These are phyloP conservation scores for Scenedesmus sp. DNA, from an alignment of 163 green algal species.

Conservation along the genomic window DNA sequence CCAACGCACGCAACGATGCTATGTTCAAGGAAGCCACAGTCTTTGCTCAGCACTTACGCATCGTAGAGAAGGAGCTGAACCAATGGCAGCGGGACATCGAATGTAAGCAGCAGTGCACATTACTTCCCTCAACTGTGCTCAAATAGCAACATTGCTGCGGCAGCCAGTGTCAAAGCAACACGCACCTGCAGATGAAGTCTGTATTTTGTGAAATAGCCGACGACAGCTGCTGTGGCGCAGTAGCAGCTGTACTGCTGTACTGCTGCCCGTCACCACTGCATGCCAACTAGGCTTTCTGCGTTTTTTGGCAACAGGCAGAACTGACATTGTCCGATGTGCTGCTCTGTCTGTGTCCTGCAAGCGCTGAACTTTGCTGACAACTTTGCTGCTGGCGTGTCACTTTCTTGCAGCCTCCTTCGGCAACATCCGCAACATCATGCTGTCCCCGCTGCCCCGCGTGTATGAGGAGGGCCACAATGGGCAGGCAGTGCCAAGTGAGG, in stretches of 20 bases:
- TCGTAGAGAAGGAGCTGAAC: conserved; percentile 83
- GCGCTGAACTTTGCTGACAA: background rate
- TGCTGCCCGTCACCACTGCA: background rate
- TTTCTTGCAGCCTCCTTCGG: conserved; percentile 58
- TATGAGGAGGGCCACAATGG: conserved; percentile 85
- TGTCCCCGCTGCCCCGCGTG: conserved; percentile 82
- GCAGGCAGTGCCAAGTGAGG: conserved; percentile 72
- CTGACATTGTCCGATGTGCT: no score
- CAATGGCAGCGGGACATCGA: conserved; percentile 47
- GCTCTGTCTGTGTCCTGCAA: background rate
- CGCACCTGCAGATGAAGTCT: no score
- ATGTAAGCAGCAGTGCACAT: background rate
- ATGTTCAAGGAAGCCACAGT: conserved; percentile 90
- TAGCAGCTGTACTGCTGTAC: background rate
- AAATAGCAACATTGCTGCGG: background rate
- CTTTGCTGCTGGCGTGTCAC: background rate
- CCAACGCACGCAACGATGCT: conserved; percentile 86
- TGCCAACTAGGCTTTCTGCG: background rate
- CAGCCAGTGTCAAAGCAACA: no score
- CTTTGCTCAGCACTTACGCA: conserved; percentile 81
- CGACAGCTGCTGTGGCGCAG: background rate
- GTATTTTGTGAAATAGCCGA: background rate
- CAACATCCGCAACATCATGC: conserved; percentile 74
- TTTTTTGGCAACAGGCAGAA: no score
- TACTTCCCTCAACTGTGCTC: background rate